These are phyloP conservation scores for Nakazawaea pomicola DNA, from an alignment of 805 yeast species.

Conservation along the genomic window DNA sequence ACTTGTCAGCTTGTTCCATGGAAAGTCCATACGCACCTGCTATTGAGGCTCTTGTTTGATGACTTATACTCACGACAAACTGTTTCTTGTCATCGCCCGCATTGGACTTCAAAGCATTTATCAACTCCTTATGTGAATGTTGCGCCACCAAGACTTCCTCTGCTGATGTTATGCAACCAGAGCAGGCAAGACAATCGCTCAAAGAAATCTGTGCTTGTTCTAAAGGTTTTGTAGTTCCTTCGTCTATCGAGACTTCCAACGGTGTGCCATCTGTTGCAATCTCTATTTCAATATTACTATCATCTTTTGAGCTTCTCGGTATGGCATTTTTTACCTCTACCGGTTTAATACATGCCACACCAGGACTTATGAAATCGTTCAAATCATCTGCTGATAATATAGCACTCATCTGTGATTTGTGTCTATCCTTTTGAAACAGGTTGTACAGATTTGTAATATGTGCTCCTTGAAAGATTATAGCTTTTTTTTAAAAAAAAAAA, in stretches of 20 bases:
- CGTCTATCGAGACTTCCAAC: constrained; percentile 61
- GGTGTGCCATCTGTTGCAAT: constrained; percentile 58
- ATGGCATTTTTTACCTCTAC: constrained; percentile 39
- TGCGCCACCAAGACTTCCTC: constrained; percentile 89
- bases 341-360: constrained; percentile 92
- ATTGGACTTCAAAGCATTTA: constrained; percentile 46
- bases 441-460: no score
- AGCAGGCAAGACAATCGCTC: constrained; percentile 92
- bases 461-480: no score
- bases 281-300: constrained; percentile 34
- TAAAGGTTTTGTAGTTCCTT: constrained; percentile 44
- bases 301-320: constrained; percentile 16
- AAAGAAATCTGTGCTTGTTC: constrained; percentile 84
- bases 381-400: constrained; percentile 83
- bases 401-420: constrained; percentile 60
- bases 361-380: constrained; percentile 92
- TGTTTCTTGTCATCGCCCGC: constrained; percentile 26
- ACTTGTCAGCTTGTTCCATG: constrained; percentile 54
- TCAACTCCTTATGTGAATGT: constrained; percentile 79
- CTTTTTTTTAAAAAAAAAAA: neutral
- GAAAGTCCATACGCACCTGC: constrained; percentile 59
- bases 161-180: constrained; percentile 97
- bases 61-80: constrained; percentile 77
- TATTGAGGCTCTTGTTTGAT: constrained; percentile 79
- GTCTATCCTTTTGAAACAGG: neutral